Evolutionary conservation across 495 filamentous ascomycete species (phyloP).

Genomic region (Penicillium coffeae): DNA sequence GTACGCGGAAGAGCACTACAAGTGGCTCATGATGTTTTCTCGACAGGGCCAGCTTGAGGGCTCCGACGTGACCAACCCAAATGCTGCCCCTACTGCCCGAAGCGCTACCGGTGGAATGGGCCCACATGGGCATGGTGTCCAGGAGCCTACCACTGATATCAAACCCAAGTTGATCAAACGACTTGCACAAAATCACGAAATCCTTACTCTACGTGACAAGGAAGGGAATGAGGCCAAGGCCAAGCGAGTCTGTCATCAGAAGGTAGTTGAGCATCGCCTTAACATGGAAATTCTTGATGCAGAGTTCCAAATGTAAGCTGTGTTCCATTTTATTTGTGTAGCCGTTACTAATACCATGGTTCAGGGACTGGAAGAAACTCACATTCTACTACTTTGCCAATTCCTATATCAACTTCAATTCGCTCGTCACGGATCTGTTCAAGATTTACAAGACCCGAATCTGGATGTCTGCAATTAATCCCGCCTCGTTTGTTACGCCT

Average conservation of each 20-base stretch:
- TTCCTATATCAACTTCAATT: conserved; percentile 98
- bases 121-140: conserved; percentile 66
- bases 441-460: conserved; percentile 98
- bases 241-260: conserved; percentile 92
- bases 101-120: conserved; percentile 74
- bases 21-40: conserved; percentile 97
- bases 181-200: conserved; percentile 84
- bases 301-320: conserved; percentile 94
- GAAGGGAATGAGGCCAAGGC: conserved; percentile 97
- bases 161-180: conserved; percentile 96
- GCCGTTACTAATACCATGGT: neutral
- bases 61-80: conserved; percentile 47
- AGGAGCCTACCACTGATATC: conserved; percentile 73
- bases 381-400: conserved; percentile 99
- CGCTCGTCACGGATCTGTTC: conserved; percentile 93
- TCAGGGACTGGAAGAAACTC: conserved; percentile 96
- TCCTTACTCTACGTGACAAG: conserved; percentile 82
- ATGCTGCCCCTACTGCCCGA: conserved; percentile 41
- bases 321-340: neutral
- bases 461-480: conserved; percentile 99
- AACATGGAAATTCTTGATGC: conserved; percentile 99
- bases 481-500: conserved; percentile 86
- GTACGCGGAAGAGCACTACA: conserved; percentile 89
- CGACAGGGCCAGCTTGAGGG: conserved; percentile 62
- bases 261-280: conserved; percentile 88